Conservation (phyloP, 176 grass and related monocot species). For the Triticum turgidum region DNA sequence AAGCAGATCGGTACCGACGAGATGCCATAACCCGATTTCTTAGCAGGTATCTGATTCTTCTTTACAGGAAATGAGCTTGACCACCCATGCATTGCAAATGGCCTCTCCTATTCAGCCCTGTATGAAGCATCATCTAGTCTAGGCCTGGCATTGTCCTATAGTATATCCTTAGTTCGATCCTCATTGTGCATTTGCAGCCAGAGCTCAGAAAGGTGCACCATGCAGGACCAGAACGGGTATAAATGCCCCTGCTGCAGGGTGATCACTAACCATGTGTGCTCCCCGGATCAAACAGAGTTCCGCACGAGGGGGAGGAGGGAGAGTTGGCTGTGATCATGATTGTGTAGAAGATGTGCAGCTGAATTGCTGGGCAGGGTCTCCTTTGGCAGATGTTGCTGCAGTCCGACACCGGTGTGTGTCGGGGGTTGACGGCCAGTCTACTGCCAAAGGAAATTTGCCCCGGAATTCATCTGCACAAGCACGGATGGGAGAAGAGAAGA, state of each 20-base stretch:
- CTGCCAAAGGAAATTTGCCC: conserved; percentile 63
- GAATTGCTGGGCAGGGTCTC: conserved; percentile 52
- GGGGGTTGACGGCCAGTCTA: background rate
- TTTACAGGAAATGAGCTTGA: background rate
- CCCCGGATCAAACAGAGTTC: background rate
- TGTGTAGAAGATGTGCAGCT: conserved; percentile 13
- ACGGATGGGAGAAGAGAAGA: background rate
- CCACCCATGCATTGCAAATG: background rate
- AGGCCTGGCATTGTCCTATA: conserved; percentile 10
- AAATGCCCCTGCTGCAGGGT: conserved; percentile 3
- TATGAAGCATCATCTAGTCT: background rate
- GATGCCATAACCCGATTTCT: background rate
- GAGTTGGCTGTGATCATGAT: background rate
- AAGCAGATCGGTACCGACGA: background rate
- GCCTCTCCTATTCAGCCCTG: background rate
- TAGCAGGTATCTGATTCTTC: background rate
- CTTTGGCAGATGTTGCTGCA: conserved; percentile 32
- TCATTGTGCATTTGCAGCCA: background rate
- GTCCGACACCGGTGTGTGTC: background rate
- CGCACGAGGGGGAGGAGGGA: background rate
- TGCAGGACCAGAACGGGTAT: background rate
- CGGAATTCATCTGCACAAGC: conserved; percentile 43
- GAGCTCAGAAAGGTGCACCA: background rate
- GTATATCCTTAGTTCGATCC: conserved; percentile 21
- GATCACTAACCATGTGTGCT: background rate